Evolutionary conservation across 2,329 filamentous ascomycete species (phyloP), one percentile per base, ranked within the genome.

Genomic region (Escovopsis sp.): DNA sequence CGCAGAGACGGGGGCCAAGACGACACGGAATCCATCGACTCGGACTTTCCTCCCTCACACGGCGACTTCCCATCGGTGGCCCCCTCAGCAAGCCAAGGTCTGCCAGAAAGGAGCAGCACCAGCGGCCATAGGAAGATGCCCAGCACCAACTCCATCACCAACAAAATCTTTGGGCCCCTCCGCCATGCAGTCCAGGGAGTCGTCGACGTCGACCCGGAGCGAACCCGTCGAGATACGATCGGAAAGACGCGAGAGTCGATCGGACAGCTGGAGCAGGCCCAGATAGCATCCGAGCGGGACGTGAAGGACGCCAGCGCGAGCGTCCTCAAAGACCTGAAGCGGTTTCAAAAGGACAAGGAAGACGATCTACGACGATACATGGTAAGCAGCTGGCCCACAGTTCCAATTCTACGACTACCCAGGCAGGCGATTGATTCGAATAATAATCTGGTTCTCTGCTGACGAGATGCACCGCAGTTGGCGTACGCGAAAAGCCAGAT

Each of bases 161-260:
- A 79, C 56, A 94, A 89, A 65, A 86, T 98, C 41, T 96, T 98
- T 59, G 91, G 89, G 1, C 84, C 88, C 10, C 82, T 98, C 48
- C 93, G 85, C 43, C 89, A 98, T 63, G 91, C 91, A 0, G 86
- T 96, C 32, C 86, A 96, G 56, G 91, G 91, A 4, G 89, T 96
- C 54, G 89, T 91, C 1, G 91, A 98, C 58, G 85, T 93, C 36
- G 91, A 98, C 57, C 91, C 91, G 0, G 91, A 98, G 64, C 74
- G 88, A 48, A 94, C 88, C 36, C 74, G 91, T 42, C 75, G 91
- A 42, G 91, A 98, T 59, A 82, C 86, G 49, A 95, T 98, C 52
- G 88, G 89, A 34, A 96, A 95, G 70, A 98, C 91, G 1, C 80
- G 82, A 49, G 91, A 98, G 63, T 85, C 80, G 45, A 78, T 98